Base-by-base conservation (phyloP, 495 filamentous ascomycete genomes). In the Hypomontagnella submonticulosa region DNA sequence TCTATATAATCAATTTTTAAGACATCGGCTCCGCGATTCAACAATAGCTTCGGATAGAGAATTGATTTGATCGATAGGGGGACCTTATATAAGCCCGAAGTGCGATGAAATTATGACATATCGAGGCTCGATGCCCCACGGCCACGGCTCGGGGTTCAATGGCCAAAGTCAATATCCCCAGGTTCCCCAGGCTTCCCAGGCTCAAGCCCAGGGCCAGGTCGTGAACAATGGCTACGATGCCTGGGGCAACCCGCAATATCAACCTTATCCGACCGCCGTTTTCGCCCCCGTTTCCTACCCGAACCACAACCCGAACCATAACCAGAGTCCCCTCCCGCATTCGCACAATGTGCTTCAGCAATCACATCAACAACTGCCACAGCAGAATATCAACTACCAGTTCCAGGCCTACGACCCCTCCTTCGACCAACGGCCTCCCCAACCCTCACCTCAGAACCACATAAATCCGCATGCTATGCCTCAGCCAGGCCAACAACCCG, bases 121-220 rank as follows among this genome's bases (percentile, higher is more conserved):
- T 72, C 73, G 74, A 60, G 75, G 72, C 70, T 71, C 74, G 54
- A 75, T 79, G 70, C 80, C 80, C 67, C 74, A 74, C 57, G 79
- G 75, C 49, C 76, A 80, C 65, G 73, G 61, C 63, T 69, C 67
- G 57, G 71, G 68, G 48, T 81, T 74, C 71, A 69, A 75, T 66
- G 71, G 71, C 70, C 77, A 75, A 57, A 63, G 38, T 51, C 72
- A 71, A 44, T 69, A 72, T 54, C 61, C 65, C 20, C 70, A 73
- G 23, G 23, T 6, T 27, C 61, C 65, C 20, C 70, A 73, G 23
- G 23, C 23, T 27, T 6, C 23, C 23, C 23, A 27, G 6, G 23
- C 23, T 6, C 23, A 27, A 6, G 23, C 23, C 23, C 23, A 27
- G 23, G 23, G 23, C 6, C 23, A 27, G 42, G 46, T 58, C 56